Base-by-base conservation (phyloP, 2,329 filamentous ascomycete species). In the Epichloe festucae region DNA sequence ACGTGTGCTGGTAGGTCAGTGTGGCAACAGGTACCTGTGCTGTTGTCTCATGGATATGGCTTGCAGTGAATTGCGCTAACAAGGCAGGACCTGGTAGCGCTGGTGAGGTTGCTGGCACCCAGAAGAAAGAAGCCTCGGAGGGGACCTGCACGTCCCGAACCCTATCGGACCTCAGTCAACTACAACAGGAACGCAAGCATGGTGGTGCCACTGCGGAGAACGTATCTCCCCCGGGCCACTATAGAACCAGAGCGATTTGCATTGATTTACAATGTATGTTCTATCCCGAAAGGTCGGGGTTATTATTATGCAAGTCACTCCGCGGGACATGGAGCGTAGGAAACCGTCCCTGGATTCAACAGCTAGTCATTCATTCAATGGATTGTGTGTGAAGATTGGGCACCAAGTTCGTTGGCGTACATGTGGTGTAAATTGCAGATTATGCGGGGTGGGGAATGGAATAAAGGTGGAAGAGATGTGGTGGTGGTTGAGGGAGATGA, bases 191-290 rank as follows among this genome's bases (percentile, higher is more conserved):
- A 53, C 8, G 39, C 35, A 10, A 41, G 40, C 38, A 51, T 38
- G 52, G 46, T 19, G 45, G 46, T 19, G 45, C 49, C 45, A 51
- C 46, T 48, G 45, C 21, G 43, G 31, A 48, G 44, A 36, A 31
- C 21, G 48, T 23, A 31, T 53, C 12, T 43, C 19, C 11, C 6
- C 11, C 12, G 17, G 21, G 36, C 17, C 21, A 46, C 36, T n/a
- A 23, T 19, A 8, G 12, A 31, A 10, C 8, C 8, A 43, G 21
- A 45, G 21, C 21, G 21, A 34, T 23, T 7, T 10, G 27, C 27
- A 15, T 46, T n/a, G 21, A 8, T n/a, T n/a, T 15, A 17, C 17
- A 17, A 17, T 17, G 17, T 17, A 27, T 17, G 5, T 8, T 34
- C 10, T 31, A 34, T 19, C 43, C 43, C 23, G 31, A 46, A 46